Conservation (phyloP, 805 yeast genomes). For the Pichia californica region DNA sequence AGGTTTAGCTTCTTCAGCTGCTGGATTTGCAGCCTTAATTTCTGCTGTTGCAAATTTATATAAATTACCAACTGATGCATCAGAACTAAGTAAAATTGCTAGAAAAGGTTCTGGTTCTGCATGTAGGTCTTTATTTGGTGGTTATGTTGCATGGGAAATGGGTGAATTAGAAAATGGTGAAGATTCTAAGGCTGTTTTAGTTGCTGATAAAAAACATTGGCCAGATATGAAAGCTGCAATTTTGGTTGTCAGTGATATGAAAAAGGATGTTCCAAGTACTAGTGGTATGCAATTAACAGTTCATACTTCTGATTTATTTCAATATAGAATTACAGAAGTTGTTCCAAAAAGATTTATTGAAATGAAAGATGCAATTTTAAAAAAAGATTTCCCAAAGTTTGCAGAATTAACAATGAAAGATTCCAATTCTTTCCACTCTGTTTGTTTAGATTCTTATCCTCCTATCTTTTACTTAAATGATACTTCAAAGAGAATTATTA, state of each 20-base stretch:
- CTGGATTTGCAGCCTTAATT: constrained; percentile 96
- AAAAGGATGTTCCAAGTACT: constrained; percentile 92
- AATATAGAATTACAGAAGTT: constrained; percentile 67
- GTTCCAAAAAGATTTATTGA: constrained; percentile 81
- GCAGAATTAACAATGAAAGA: constrained; percentile 93
- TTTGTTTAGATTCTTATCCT: constrained; percentile 92
- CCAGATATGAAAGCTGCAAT: constrained; percentile 88
- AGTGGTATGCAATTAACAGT: constrained; percentile 97
- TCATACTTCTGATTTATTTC: constrained; percentile 77
- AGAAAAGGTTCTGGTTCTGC: constrained; percentile 99
- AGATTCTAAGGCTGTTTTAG: constrained; percentile 90
- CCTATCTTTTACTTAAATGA: constrained; percentile 94
- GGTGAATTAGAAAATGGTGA: constrained; percentile 70
- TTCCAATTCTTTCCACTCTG: constrained; percentile 95
- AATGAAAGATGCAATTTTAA: constrained; percentile 71
- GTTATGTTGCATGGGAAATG: constrained; percentile 99
- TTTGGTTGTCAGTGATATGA: constrained; percentile 85
- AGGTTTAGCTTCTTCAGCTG: constrained; percentile 96
- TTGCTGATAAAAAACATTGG: constrained; percentile 85
- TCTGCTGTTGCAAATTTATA: constrained; percentile 81
- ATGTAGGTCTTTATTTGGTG: constrained; percentile 94
- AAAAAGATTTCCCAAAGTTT: constrained; percentile 71
- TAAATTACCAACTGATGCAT: constrained; percentile 74
- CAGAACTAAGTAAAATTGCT: constrained; percentile 88
- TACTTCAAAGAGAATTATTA: constrained; percentile 76